Evolutionary conservation across 176 grass and related monocot genomes (phyloP).

Genomic region (Bothriochloa decipiens): DNA sequence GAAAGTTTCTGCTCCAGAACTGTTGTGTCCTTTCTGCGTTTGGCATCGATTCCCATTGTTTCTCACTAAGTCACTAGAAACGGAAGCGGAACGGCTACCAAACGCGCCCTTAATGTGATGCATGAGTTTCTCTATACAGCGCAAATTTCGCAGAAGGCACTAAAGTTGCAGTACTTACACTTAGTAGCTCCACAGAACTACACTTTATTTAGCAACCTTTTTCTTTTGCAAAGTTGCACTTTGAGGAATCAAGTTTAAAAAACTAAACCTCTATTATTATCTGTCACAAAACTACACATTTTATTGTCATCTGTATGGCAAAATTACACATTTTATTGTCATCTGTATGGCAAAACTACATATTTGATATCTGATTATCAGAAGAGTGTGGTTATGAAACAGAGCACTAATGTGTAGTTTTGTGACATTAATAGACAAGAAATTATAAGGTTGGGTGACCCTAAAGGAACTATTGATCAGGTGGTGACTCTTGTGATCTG

Average conservation of each 20-base stretch:
- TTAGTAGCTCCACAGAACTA: constrained; percentile 1
- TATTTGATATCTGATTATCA: not conserved
- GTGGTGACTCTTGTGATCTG: not conserved
- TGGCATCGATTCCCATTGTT: not conserved
- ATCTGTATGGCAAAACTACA: not conserved
- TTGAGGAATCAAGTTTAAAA: not conserved
- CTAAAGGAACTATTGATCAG: not conserved
- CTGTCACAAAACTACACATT: not conserved
- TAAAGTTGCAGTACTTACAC: not conserved
- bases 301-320: not conserved
- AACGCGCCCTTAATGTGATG: not conserved
- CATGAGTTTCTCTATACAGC: not conserved
- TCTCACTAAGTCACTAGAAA: not conserved
- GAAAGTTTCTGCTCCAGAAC: no score
- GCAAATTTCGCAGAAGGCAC: not conserved
- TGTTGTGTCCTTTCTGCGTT: no score
- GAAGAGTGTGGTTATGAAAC: not conserved
- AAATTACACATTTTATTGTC: constrained; percentile 1
- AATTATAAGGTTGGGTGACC: not conserved
- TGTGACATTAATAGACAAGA: not conserved
- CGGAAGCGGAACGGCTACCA: not conserved
- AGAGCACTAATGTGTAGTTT: not conserved
- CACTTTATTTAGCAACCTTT: not conserved
- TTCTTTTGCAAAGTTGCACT: not conserved
- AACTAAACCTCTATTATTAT: not conserved